Base-by-base conservation (phyloP, 768 basidiomycete genomes). In the Infundibulicybe gibba region DNA sequence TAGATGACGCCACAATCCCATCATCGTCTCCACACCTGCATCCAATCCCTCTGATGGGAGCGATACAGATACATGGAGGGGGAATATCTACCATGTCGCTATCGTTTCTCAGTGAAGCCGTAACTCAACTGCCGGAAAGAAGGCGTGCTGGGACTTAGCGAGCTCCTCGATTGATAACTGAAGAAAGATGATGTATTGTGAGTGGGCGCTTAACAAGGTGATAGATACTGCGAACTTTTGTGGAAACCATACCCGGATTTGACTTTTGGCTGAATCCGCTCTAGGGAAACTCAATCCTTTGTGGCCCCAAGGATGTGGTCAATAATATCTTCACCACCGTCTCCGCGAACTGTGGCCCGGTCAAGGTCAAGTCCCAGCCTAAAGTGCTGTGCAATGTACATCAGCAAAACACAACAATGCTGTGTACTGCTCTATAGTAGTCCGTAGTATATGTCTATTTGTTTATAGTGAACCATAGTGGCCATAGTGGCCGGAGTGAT, bases 261-360 rank as follows among this genome's bases (percentile, higher is more conserved):
- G 6, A 25, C n/a, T n/a, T n/a, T n/a, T n/a, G n/a, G n/a, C 39
- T 32, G 33, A 21, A 33, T 33, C 17, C 34, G 25, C 38, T n/a
- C 5, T 44, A 86, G 83, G 86, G 86, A 1, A 87, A 84, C 61
- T 87, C 86, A 8, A 68, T 87, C 39, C 69, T 88, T 35, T 80
- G 85, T 16, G 86, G 85, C 10, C 86, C 85, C 1, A 61, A 70
- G 32, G 86, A 87, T 45, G 78, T 85, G 15, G 72, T 88, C 14
- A 58, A 68, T 9, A 65, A 65, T 20, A 79, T 86, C 51, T 56
- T 70, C 17, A 48, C 60, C 3, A 59, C 58, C 3, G 64, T 72
- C 14, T 67, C 71, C 13, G 67, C 69, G 1, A 68, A 57, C 9
- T 74, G 60, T 45, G 52, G 63, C 19, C 56, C 67, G 6, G 41